Conservation (phyloP, 768 basidiomycete species). For the Suillus alpinus region DNA sequence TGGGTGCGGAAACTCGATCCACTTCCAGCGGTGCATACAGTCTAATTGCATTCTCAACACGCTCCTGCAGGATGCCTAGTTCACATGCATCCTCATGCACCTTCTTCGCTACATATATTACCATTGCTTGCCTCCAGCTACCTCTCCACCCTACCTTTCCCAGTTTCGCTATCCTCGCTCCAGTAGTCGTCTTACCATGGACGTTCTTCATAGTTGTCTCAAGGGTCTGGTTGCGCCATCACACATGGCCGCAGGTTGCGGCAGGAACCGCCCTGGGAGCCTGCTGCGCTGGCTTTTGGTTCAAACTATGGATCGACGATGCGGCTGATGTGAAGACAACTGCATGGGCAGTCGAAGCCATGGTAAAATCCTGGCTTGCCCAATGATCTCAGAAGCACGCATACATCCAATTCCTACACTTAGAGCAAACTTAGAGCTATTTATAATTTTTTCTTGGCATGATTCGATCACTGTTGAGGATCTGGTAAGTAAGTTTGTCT, state of each 20-base stretch:
- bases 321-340: conserved; percentile 19
- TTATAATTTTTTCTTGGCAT: neutral
- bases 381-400: neutral
- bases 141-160: conserved; percentile 59
- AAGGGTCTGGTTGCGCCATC: conserved; percentile 73
- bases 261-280: conserved; percentile 59
- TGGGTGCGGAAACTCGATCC: conserved; percentile 49
- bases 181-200: conserved; percentile 56
- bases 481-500: neutral
- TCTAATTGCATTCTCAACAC: neutral
- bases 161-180: conserved; percentile 25
- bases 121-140: conserved; percentile 54
- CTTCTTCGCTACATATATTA: conserved; percentile 60
- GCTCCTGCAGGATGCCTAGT: conserved; percentile 67
- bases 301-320: conserved; percentile 48
- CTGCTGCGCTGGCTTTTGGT: conserved; percentile 53
- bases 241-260: conserved; percentile 66
- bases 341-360: conserved; percentile 13
- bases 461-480: neutral
- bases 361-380: neutral
- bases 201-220: conserved; percentile 56
- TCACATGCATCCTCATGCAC: conserved; percentile 73
- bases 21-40: neutral
- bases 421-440: neutral
- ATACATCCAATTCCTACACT: neutral